phyloP scores from a whole-genome alignment of 2,329 filamentous ascomycete species.

The Neonectria hederae region DNA sequence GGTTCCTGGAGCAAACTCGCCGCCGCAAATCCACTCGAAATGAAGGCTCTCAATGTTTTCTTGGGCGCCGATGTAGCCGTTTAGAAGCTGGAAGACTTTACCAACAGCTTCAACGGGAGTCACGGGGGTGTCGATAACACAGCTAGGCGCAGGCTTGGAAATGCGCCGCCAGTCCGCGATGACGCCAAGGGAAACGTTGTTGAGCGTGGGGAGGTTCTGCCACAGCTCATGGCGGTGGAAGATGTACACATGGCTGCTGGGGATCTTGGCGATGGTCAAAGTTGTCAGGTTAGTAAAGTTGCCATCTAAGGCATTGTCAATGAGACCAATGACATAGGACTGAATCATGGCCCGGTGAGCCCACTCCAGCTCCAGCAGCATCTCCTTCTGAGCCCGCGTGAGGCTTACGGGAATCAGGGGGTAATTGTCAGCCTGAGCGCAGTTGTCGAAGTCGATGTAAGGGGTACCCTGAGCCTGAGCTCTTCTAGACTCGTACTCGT shows the following conservation, averaged over 20 bases:
- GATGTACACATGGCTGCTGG: conserved; percentile 66
- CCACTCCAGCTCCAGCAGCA: conserved; percentile 75
- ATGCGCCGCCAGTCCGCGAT: conserved; percentile 74
- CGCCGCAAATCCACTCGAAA: conserved; percentile 74
- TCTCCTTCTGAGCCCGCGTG: conserved; percentile 72
- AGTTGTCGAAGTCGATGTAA: conserved; percentile 32
- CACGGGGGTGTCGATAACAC: conserved; percentile 58
- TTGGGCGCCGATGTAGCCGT: conserved; percentile 57
- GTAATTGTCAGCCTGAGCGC: conserved; percentile 39
- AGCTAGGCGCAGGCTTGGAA: conserved; percentile 59
- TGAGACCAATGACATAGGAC: conserved; percentile 71
- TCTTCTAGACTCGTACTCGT: conserved; percentile 29
- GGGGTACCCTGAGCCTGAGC: conserved; percentile 6
- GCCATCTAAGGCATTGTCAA: conserved; percentile 61
- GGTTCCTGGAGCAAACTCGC: conserved; percentile 71
- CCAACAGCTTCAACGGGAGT: conserved; percentile 61
- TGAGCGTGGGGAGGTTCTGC: conserved; percentile 63
- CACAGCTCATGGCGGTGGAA: conserved; percentile 70
- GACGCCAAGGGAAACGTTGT: conserved; percentile 66
- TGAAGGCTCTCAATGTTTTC: conserved; percentile 65
- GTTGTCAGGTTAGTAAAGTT: conserved; percentile 65
- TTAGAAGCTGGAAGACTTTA: conserved; percentile 63
- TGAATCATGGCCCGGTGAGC: conserved; percentile 74
- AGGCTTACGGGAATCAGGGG: conserved; percentile 64
- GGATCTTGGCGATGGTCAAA: conserved; percentile 71